Percentiles rank a stretch among this genome's conserved stretches.
Evolutionary conservation across 2,329 filamentous ascomycete species (phyloP).

Genomic region (Trichoderma hamatum): DNA sequence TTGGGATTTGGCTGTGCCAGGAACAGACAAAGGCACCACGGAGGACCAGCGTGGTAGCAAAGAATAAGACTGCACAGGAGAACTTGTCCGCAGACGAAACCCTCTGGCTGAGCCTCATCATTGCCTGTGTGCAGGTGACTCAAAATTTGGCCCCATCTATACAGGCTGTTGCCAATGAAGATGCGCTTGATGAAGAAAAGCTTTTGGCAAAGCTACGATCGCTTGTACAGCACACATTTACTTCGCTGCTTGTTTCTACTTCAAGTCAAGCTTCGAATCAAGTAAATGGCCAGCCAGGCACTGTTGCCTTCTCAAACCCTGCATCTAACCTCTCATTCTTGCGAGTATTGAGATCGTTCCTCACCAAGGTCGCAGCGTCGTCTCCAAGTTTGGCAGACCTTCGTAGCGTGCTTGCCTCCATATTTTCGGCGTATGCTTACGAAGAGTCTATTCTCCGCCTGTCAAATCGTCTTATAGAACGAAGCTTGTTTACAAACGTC

Average conservation of each 20-base stretch:
- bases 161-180: constrained; percentile 36
- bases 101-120: constrained; percentile 65
- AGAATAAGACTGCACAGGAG: constrained; percentile 51
- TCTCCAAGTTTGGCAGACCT: constrained; percentile 88
- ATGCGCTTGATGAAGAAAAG: constrained; percentile 58
- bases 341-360: constrained; percentile 83
- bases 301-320: constrained; percentile 43
- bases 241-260: constrained; percentile 77
- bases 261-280: constrained; percentile 62
- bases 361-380: constrained; percentile 76
- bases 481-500: constrained; percentile 85
- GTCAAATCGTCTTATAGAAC: constrained; percentile 83
- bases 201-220: constrained; percentile 70
- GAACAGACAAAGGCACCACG: constrained; percentile 70
- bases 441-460: constrained; percentile 87
- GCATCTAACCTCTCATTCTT: constrained; percentile 77
- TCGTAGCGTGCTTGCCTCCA: constrained; percentile 79
- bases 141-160: constrained; percentile 63
- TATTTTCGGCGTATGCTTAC: constrained; percentile 94
- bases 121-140: constrained; percentile 64
- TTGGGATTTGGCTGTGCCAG: constrained; percentile 95
- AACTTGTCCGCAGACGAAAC: constrained; percentile 57
- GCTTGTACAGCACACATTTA: constrained; percentile 89
- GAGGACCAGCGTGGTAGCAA: constrained; percentile 49
- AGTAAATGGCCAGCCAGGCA: constrained; percentile 38